Evolutionary conservation across 2,329 filamentous ascomycete species (phyloP).

Genomic region (Pseudopyrenochaeta lycopersici): DNA sequence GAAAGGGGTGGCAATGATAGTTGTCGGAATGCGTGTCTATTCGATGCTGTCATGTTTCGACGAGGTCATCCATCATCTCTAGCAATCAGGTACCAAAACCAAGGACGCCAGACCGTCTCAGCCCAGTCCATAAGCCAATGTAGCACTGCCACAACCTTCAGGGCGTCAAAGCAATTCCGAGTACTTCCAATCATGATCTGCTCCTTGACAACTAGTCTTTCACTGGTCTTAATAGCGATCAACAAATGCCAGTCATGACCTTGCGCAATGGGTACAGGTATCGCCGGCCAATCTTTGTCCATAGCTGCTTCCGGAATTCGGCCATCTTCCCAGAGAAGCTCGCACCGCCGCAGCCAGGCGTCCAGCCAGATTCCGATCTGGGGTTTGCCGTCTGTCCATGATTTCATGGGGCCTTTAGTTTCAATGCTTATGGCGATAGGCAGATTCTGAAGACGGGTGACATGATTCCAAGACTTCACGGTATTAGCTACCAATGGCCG

Average conservation of each 20-base stretch:
- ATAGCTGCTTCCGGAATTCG: not conserved
- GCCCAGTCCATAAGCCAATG: constrained; percentile 37
- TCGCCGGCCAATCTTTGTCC: constrained; percentile 19
- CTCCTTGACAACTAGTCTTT: constrained; percentile 27
- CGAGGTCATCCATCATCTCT: not conserved
- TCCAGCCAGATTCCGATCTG: constrained; percentile 37
- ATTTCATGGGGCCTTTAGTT: constrained; percentile 35
- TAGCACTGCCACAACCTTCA: constrained; percentile 32
- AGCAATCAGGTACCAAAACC: constrained; percentile 26
- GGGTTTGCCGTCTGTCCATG: constrained; percentile 37
- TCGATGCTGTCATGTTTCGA: not conserved
- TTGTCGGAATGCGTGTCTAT: not conserved
- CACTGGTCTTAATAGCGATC: constrained; percentile 25
- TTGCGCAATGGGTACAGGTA: constrained; percentile 33
- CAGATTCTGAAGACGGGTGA: constrained; percentile 15
- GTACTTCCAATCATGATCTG: constrained; percentile 33
- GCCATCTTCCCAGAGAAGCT: constrained; percentile 17
- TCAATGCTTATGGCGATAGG: constrained; percentile 35
- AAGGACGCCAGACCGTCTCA: constrained; percentile 36
- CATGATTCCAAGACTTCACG: constrained; percentile 30
- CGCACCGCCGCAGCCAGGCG: constrained; percentile 30
- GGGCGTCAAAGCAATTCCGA: constrained; percentile 31
- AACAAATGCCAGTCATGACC: constrained; percentile 39
- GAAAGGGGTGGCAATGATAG: constrained; percentile 14
- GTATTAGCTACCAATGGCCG: constrained; percentile 13